These are phyloP conservation scores for Aspergillus calidoustus DNA, from an alignment of 2,329 filamentous ascomycete genomes.

Conservation along the genomic window DNA sequence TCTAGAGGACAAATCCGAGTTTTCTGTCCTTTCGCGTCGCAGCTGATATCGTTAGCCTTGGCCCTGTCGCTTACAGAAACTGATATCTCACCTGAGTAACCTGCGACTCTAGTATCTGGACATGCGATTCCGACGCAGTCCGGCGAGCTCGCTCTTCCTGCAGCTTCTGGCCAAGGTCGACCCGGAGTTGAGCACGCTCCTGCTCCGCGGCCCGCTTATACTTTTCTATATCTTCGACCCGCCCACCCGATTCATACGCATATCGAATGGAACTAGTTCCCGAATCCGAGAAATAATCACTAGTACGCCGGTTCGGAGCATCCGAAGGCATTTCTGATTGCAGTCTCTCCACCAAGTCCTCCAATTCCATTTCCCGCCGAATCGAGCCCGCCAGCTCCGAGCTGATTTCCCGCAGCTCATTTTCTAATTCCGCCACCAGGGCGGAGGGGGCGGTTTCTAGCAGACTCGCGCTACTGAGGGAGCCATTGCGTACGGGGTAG, in stretches of 20 bases:
- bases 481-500: constrained; percentile 46
- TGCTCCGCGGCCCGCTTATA: constrained; percentile 84
- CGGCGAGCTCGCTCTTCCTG: constrained; percentile 82
- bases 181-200: constrained; percentile 82
- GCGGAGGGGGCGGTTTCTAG: constrained; percentile 53
- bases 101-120: constrained; percentile 79
- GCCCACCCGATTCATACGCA: constrained; percentile 62
- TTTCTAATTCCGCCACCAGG: constrained; percentile 85
- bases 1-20: constrained; percentile 55
- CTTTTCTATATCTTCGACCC: constrained; percentile 75
- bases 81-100: constrained; percentile 63
- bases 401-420: constrained; percentile 91
- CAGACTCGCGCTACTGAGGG: constrained; percentile 51
- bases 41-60: constrained; percentile 35
- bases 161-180: constrained; percentile 82
- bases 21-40: constrained; percentile 59
- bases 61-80: neutral
- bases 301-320: constrained; percentile 72
- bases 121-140: constrained; percentile 78
- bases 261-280: constrained; percentile 84
- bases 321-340: constrained; percentile 71
- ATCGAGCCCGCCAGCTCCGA: constrained; percentile 91
- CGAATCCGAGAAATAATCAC: constrained; percentile 98
- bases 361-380: constrained; percentile 91
- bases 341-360: constrained; percentile 87